phyloP scores from a whole-genome alignment of 257 asterid species.

The Solanum phureja region DNA sequence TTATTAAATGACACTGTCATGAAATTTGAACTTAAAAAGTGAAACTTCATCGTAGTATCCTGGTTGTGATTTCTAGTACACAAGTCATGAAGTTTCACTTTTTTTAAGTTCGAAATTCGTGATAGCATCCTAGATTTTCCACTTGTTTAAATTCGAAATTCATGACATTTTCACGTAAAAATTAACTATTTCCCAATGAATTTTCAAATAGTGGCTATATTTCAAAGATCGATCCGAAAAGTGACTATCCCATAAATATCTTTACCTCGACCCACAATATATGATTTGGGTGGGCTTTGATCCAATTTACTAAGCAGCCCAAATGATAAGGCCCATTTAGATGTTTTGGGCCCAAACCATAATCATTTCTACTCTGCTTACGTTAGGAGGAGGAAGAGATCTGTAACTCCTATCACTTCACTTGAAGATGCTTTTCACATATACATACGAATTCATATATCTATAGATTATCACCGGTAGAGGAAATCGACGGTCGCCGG shows the following conservation, averaged over 20 bases:
- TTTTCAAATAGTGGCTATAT: background rate
- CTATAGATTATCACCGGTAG: background rate
- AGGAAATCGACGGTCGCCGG: slow-evolving; percentile 4
- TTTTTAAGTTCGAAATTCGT: background rate
- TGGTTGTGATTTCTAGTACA: background rate
- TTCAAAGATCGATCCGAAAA: background rate
- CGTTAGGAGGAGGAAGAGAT: background rate
- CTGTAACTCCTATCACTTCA: background rate
- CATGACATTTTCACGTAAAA: background rate
- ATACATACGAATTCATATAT: background rate
- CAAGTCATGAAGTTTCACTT: background rate
- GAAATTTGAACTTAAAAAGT: background rate
- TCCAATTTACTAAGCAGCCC: background rate
- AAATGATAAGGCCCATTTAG: background rate
- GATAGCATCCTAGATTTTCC: background rate
- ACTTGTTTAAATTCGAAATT: background rate
- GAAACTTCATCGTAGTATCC: background rate
- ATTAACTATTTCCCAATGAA: background rate
- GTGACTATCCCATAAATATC: background rate
- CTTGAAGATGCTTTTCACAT: background rate
- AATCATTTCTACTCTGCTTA: background rate
- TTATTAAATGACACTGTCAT: no score
- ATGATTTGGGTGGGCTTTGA: background rate
- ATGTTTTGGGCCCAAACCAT: background rate
- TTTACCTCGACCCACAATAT: background rate